These are phyloP conservation scores for Helminthosporium solani DNA, from an alignment of 2,329 filamentous ascomycete genomes.

Conservation along the genomic window DNA sequence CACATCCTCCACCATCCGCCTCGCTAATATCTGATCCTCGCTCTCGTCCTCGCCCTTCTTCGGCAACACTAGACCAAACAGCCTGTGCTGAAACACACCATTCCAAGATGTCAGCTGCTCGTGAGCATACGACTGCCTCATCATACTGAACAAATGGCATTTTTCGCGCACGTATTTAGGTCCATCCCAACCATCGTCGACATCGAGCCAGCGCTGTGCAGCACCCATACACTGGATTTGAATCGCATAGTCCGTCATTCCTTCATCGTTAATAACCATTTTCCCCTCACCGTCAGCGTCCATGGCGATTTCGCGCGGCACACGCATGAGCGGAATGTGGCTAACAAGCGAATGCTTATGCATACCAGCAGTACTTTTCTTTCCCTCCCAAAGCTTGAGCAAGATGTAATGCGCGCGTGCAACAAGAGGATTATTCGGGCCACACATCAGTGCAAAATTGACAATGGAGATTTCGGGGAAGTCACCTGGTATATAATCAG, in stretches of 20 bases:
- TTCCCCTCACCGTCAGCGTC: constrained; percentile 40
- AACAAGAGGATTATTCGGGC: constrained; percentile 51
- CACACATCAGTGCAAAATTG: constrained; percentile 23
- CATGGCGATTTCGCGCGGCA: constrained; percentile 24
- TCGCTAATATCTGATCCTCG: constrained; percentile 50
- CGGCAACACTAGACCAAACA: constrained; percentile 51
- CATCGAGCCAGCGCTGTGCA: constrained; percentile 55
- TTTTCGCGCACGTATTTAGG: constrained; percentile 51
- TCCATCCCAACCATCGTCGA: constrained; percentile 55
- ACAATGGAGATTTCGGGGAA: constrained; percentile 20
- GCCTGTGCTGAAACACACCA: constrained; percentile 51
- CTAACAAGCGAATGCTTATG: constrained; percentile 55
- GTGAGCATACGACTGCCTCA: constrained; percentile 30
- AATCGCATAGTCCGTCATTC: constrained; percentile 59
- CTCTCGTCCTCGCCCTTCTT: constrained; percentile 44
- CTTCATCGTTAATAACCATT: constrained; percentile 42
- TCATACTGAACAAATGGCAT: constrained; percentile 25
- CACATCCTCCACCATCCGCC: constrained; percentile 54
- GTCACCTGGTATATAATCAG: constrained; percentile 3
- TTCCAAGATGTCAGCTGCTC: constrained; percentile 55
- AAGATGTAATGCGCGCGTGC: constrained; percentile 52
- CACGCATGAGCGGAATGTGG: constrained; percentile 49
- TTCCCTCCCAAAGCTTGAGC: constrained; percentile 53
- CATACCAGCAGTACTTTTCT: constrained; percentile 43
- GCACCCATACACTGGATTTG: constrained; percentile 56